Percentiles rank a stretch among this genome's conserved stretches.
Evolutionary conservation across 1,139 yeast species (phyloP).

Genomic region (Saccharomyces hybrid): DNA sequence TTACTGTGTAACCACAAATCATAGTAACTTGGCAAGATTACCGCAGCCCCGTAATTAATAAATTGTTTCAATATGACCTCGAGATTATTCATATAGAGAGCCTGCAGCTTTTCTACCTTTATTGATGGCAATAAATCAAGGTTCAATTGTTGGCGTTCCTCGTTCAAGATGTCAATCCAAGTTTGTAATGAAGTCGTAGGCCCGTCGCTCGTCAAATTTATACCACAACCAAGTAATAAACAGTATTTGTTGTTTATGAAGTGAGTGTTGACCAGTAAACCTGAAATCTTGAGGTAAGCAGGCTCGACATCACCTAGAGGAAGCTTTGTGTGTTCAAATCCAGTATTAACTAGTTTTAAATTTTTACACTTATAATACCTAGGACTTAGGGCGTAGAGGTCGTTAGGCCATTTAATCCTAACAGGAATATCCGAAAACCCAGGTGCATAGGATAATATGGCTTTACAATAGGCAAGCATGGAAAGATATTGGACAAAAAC

Average conservation of each 20-base stretch:
- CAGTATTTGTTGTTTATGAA: constrained; percentile 51
- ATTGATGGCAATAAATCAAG: constrained; percentile 42
- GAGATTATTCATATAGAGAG: constrained; percentile 57
- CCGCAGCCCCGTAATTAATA: constrained; percentile 55
- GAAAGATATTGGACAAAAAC: constrained; percentile 84
- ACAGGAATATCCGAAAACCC: constrained; percentile 74
- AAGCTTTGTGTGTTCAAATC: constrained; percentile 15
- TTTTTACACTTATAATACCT: constrained; percentile 35
- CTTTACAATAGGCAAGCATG: constrained; percentile 79
- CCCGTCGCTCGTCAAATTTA: constrained; percentile 73
- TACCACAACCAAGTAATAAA: constrained; percentile 76
- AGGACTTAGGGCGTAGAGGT: constrained; percentile 72
- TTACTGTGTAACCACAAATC: constrained; percentile 76
- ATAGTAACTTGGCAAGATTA: constrained; percentile 69
- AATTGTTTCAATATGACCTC: constrained; percentile 57
- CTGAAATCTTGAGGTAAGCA: constrained; percentile 71
- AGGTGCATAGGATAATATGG: constrained; percentile 56
- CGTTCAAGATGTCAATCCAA: constrained; percentile 55
- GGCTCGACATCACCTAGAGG: constrained; percentile 35
- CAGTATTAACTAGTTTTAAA: constrained; percentile 23
- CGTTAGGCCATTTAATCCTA: constrained; percentile 95
- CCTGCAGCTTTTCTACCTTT: constrained; percentile 58
- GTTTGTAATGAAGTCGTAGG: constrained; percentile 86
- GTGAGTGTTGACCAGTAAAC: constrained; percentile 77
- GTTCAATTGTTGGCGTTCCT: constrained; percentile 39